Base-by-base conservation (phyloP, 1,284 basidiomycete species). In the Kwoniella shivajii region DNA sequence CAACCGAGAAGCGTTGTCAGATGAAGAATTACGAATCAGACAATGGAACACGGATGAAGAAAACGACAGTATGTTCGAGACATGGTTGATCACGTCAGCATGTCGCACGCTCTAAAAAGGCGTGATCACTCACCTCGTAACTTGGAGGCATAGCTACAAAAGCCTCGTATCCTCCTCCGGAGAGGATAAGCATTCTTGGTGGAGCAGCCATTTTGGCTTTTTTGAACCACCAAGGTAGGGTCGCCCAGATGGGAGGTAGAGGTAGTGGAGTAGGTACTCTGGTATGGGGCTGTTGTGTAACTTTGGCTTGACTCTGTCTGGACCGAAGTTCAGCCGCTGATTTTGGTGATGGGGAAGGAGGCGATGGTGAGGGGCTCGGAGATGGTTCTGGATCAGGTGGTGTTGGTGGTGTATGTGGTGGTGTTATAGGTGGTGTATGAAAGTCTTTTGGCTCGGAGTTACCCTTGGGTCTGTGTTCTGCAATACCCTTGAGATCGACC, bases 131-230 rank as follows among this genome's bases (percentile, higher is more conserved):
- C 59, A 73, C 74, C 13, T 74, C 73, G 41, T 60, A 74, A 1
- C 60, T 66, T 2, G 57, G 53, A 2, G 74, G 74, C n/a, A 76
- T 60, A 14, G 64, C 49, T 24, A 71, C 61, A 37, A 75, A 66
- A 16, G 66, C 67, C 43, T 76, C 73, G 9, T 59, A 46, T 6
- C 68, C 70, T 10, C 64, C 66, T 53, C 56, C 61, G 33, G 54
- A 56, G 53, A 68, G 67, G 59, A 67, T 52, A 33, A 71, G 61
- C 72, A 74, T 75, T 30, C 71, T 59, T n/a, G 70, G 71, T 11
- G 69, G 69, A 33, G 56, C 52, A 6, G 62, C 34, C 64, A 61
- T 65, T 24, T 31, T 59, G 37, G 4, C 24, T 47, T 37, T n/a
- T 36, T 39, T 41, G 42, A 29, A 24, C n/a, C 38, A 43, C 29